Base-by-base conservation (phyloP, 225 moss, liverwort and hornwort genomes). In the Physcomitrellopsis africana region DNA sequence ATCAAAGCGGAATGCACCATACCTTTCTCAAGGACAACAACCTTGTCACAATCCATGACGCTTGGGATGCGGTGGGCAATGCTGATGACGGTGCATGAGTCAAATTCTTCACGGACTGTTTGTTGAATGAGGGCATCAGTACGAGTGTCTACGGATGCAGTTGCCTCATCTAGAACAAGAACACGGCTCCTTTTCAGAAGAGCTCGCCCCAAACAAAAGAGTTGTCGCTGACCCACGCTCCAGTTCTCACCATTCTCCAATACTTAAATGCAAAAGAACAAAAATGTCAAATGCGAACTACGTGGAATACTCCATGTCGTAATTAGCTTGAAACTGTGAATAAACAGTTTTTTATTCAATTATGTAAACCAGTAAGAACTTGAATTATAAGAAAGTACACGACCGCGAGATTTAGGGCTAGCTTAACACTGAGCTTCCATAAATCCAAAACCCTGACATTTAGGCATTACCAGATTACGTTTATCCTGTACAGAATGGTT, bases 191-290 rank as follows among this genome's bases (percentile, higher is more conserved):
- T 82, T 69, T 89, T 91, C 62, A 96, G 72, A 11, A 96, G 80
- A 0, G 89, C 94, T 48, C 96, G 84, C n/a, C 96, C 94, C 24
- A 96, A 80, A 76, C 96, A 92, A 76, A 96, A 94, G 9, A 96
- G 92, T 57, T 96, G 94, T 60, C 94, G 78, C 77, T 96, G 96
- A 51, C 96, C 96, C 43, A 96, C 88, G 68, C 96, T 96, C 90
- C 91, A 96, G 44, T 96, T 96, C 29, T 92, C 90, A 51, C 96
- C 96, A 62, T 85, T 85, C 68, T 94, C 92, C 70, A 86, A 51
- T 55, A 92, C 92, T 87, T 60, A 47, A 79, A 79, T 26, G 61
- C 18, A 68, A 45, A 61, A 16, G 29, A 44, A 63, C 53, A 63
- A 24, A 45, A 52, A 17, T 19, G 26, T 47, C 22, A 65, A 65